These are phyloP conservation scores for Aspergillus tanneri DNA, from an alignment of 2,329 filamentous ascomycete species.

Conservation along the genomic window DNA sequence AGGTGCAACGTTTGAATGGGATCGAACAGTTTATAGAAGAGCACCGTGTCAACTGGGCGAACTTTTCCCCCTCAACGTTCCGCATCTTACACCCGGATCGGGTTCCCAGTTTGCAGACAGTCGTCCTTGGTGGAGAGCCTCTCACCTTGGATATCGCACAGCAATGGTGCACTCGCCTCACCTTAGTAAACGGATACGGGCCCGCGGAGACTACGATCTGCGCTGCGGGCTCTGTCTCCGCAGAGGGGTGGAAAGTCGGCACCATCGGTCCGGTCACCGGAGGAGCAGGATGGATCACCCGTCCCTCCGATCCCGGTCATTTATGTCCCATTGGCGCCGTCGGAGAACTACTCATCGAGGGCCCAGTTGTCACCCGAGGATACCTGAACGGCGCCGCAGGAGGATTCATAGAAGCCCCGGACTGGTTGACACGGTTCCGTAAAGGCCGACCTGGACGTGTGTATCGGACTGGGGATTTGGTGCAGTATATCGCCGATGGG, in stretches of 20 bases:
- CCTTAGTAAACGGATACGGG: slow-evolving; percentile 41
- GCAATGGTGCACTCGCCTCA: neutral
- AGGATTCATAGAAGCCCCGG: slow-evolving; percentile 24
- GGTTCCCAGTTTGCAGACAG: neutral
- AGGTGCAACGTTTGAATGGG: slow-evolving; percentile 45
- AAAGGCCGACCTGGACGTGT: slow-evolving; percentile 9
- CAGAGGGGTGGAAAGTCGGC: slow-evolving; percentile 21
- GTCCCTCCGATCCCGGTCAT: slow-evolving; percentile 33
- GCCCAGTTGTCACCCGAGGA: slow-evolving; percentile 26
- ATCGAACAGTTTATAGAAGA: slow-evolving; percentile 43
- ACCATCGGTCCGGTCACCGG: slow-evolving; percentile 36
- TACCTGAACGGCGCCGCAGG: slow-evolving; percentile 25
- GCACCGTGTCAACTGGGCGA: slow-evolving; percentile 44
- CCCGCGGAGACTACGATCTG: slow-evolving; percentile 32
- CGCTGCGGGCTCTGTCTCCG: slow-evolving; percentile 25
- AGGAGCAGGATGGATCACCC: slow-evolving; percentile 39
- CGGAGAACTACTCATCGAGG: slow-evolving; percentile 43
- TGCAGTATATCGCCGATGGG: slow-evolving; percentile 23
- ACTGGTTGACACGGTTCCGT: slow-evolving; percentile 15
- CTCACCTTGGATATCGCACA: neutral
- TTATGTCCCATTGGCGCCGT: slow-evolving; percentile 40
- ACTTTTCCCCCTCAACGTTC: slow-evolving; percentile 13
- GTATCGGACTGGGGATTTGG: slow-evolving; percentile 32
- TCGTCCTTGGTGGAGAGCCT: neutral
- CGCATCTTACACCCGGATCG: neutral